Conservation (phyloP, 2,329 filamentous ascomycete genomes). For the Graphilbum ipis-grandicollis region DNA sequence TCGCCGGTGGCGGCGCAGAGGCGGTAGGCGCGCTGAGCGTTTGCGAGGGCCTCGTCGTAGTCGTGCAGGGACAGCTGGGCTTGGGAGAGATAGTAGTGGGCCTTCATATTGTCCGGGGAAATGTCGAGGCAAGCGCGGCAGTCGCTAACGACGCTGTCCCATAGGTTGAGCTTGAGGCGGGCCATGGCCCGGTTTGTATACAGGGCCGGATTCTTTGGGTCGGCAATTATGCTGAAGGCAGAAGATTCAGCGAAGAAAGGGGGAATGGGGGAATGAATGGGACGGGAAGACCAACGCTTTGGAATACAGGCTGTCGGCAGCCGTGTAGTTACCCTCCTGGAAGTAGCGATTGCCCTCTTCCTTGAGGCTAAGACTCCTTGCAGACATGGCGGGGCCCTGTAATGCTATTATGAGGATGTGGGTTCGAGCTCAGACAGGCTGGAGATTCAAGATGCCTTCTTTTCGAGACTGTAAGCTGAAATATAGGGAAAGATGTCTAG, state of each 20-base stretch:
- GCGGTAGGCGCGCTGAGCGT: slow-evolving; percentile 56
- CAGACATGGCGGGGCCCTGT: slow-evolving; percentile 4
- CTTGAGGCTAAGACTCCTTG: slow-evolving; percentile 27
- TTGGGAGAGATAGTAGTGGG: slow-evolving; percentile 67
- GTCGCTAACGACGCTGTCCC: slow-evolving; percentile 60
- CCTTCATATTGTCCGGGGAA: slow-evolving; percentile 54
- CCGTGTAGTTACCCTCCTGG: slow-evolving; percentile 42
- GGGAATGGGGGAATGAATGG: background rate
- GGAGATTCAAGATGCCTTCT: too few species aligned
- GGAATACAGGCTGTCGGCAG: slow-evolving; percentile 53
- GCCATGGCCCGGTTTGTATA: slow-evolving; percentile 85
- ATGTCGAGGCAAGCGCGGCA: slow-evolving; percentile 59
- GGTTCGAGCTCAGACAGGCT: too few species aligned
- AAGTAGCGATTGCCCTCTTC: slow-evolving; percentile 49
- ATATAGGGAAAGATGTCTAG: too few species aligned
- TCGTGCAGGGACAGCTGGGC: slow-evolving; percentile 61
- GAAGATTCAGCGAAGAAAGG: background rate
- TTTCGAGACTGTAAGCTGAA: too few species aligned
- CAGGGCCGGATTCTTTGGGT: slow-evolving; percentile 58
- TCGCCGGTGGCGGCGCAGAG: slow-evolving; percentile 44
- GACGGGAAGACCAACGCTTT: slow-evolving; percentile 32
- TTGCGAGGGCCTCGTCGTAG: slow-evolving; percentile 53
- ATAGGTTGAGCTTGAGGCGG: slow-evolving; percentile 55
- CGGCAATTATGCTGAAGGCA: slow-evolving; percentile 48
- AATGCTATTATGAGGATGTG: too few species aligned